Evolutionary conservation across 441 rosid genomes (phyloP), one percentile per base, ranked within the genome.

Genomic region (Bocquillonia castaneifolia): DNA sequence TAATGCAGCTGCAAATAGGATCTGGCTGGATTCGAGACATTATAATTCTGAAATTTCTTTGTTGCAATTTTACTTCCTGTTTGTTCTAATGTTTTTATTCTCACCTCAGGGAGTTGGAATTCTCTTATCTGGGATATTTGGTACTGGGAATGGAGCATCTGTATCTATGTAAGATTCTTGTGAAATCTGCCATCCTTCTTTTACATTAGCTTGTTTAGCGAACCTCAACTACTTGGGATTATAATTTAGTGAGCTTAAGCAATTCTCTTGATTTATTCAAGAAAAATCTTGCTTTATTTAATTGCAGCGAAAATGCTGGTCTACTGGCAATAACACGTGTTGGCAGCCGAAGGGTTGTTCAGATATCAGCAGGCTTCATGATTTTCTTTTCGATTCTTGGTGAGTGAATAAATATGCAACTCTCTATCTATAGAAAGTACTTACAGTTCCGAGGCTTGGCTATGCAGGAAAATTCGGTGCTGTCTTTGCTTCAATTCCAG

Each of bases 331-430:
- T 89, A 68, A 95, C 99, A 23, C 89, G 92, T 10, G 95, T 92
- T 73, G 99, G 99, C 62, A 95, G 93, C 64, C 81, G 97, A 78
- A 85, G 98, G 59, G 99, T 95, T 31, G 93, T 95, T 58, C 97
- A 95, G 71, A 92, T 95, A 65, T 86, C 99, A 15, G 96, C 97
- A 0, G 96, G 89, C 40, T 92, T 94, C 79, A 95, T 92, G 99
- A 90, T 95, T 47, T 95, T 95, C 89, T 95, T 95, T 83, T 95
- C 97, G 59, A 80, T 92, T 67, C 93, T 93, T 20, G 97, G 98
- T 91, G 57, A 44, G 76, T 77, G 10, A 34, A 60, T n/a, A n/a
- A n/a, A 68, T 31, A 66, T 36, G 53, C 8, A 17, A 5, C 32
- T 20, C 32, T 52, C 36, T 64, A 28, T 53, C 15, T 23, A 12